Base-by-base conservation (phyloP, 345 rosid species). In the Rhizophora mangle region DNA sequence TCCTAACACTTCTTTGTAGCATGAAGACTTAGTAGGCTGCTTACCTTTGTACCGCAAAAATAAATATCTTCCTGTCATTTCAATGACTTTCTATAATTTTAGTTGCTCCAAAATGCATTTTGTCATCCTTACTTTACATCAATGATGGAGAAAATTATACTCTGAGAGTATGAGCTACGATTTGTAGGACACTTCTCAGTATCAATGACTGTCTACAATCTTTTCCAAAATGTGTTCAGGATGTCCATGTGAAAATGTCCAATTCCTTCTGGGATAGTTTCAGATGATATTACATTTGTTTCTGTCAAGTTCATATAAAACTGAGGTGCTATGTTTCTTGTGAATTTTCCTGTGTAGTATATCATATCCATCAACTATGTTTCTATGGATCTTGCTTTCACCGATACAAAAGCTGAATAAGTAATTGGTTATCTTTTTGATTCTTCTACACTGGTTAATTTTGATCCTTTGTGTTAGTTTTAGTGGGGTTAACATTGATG, bases 1-100 rank as follows among this genome's bases (percentile, higher is more conserved):
- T 63, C 72, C 69, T 29, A 36, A 52, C 72, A 34, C 58, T 64
- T 77, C 34, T 22, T 57, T 60, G 54, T 11, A 55, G 54, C 51
- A 47, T 62, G 59, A 34, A 54, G 29, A 63, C 63, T 68, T 62
- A 3, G 5, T 67, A 30, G 30, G 30, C 51, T 39, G 31, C 36
- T 20, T 65, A 20, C 30, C 26, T 27, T 51, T 10, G 68, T 16
- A n/a, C 52, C 27, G 22, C 47, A 31, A 32, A 54, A 29, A 10
- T 43, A 61, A 32, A 62, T 59, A 29, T 47, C 29, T 9, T 27
- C 58, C n/a, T 64, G 64, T 71, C 49, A 63, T 70, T 60, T 64
- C 19, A 43, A 43, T 43, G 49, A 43, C 49, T 43, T 43, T 43
- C 49, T 3, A 43, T 43, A 15, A 43, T 13, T 56, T 56, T 56